Evolutionary conservation across 495 filamentous ascomycete genomes (phyloP), one percentile per base, ranked within the genome.

Genomic region (Pseudoneurospora amorphoporcata): DNA sequence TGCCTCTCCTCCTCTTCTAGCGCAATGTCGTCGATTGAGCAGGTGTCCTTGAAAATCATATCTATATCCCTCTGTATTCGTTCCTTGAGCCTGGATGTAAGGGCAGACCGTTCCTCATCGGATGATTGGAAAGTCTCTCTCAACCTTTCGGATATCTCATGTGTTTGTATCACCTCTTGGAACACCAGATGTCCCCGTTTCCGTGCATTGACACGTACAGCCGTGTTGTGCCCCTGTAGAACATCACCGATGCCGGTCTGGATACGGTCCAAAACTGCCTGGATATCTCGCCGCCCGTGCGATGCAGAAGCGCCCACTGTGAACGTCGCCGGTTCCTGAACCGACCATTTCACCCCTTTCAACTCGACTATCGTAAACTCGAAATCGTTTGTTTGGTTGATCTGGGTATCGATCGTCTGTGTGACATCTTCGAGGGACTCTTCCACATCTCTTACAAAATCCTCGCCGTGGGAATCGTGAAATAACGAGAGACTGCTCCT

Each of bases 181-280:
- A 86, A 68, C 10, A 86, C 75, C 16, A 84, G 76, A 70, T 86
- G 84, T 0, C 83, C 83, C 41, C 84, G 78, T 70, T 86, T 86
- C 70, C 83, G 77, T 8, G 81, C 83, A 8, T 70, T 81, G 78
- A 86, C 77, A 68, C 79, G 79, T 29, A 84, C 78, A 17, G 79
- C 80, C 19, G 82, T 76, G 37, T 84, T 81, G 70, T 82, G 79
- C 38, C 83, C 82, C 68, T 79, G 81, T 42, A 86, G 79, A 17
- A 84, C 80, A 40, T 86, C 83, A 35, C 80, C 79, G 35, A 85
- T 80, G 19, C 83, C 82, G 1, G 83, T 83, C 69, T 85, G 83
- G 14, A 85, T 75, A 45, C 84, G 79, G 42, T 86, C 84, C 17
- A 84, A 71, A 39, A 83, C 78, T 10, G 83, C 81, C 70, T 83